Base-by-base conservation (phyloP, 139 green algal species). In the Chlorella vulgaris region DNA sequence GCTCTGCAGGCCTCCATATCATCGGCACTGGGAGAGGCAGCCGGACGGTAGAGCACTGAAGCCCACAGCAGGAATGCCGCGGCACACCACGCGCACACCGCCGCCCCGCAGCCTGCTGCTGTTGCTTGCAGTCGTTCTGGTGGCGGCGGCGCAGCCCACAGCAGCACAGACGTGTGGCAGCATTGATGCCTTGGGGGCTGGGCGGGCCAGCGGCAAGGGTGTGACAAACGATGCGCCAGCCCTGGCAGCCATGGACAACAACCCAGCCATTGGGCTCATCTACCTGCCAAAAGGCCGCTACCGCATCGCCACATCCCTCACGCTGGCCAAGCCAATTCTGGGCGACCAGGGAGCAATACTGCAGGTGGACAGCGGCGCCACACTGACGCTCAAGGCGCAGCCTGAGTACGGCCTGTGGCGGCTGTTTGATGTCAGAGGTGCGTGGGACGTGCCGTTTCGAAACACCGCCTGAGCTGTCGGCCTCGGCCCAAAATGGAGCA, bases 371-470 rank as follows among this genome's bases (percentile, higher is more conserved):
- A 0, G 33, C 4, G 73, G 73, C 5, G 71, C 61, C 22, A 80
- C 73, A 10, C 71, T 86, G 53, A 77, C 35, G 4, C 8, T 86
- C 7, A 5, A 38, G 15, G 42, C 78, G 35, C 81, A 86, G 81
- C 81, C 81, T 8, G 81, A 86, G 81, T 63, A 77, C 71, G 53
- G 69, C 4, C 71, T 80, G 19, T 38, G 19, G 39, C 65, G 36
- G 24, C 78, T 86, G 13, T 86, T 86, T 51, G n/a, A 43, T 10
- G 53, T 62, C 29, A 61, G n/a, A 18, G 42, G 69, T 76, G 69
- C 1, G 69, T 40, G 42, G 7, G 68, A 13, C 13, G 68, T 2
- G 5, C 28, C 21, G 40, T 13, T 28, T 33, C n/a, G n/a, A n/a
- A n/a, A n/a, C n/a, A n/a, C n/a, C n/a, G n/a, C n/a, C n/a, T n/a